Evolutionary conservation across 805 yeast species (phyloP).

Genomic region (Geotrichum ghanense): DNA sequence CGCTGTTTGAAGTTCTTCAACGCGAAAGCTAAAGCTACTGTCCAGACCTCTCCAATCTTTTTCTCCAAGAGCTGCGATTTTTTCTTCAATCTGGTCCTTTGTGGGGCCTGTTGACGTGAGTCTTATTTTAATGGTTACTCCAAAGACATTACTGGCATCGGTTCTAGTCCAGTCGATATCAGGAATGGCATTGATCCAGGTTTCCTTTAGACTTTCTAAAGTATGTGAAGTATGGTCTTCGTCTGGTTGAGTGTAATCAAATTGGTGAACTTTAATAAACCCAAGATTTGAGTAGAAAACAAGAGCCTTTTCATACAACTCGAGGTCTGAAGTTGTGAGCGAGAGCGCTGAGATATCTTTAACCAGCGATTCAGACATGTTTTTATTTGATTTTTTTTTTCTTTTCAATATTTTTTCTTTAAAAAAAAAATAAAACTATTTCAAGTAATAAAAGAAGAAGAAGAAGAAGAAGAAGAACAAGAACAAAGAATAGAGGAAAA

Average conservation of each 20-base stretch:
- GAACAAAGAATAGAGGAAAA: no score
- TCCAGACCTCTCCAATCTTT: slow-evolving; percentile 41
- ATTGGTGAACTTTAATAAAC: slow-evolving; percentile 27
- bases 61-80: slow-evolving; percentile 7
- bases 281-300: slow-evolving; percentile 46
- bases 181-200: slow-evolving; percentile 20
- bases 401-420: no score
- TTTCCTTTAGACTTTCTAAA: slow-evolving; percentile 18
- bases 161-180: slow-evolving; percentile 7
- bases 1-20: slow-evolving; percentile 21
- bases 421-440: no score
- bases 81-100: slow-evolving; percentile 8
- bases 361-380: slow-evolving; percentile 3
- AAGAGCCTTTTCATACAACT: slow-evolving; percentile 35
- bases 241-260: slow-evolving; percentile 19
- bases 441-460: no score
- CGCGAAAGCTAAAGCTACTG: slow-evolving; percentile 36
- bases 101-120: slow-evolving; percentile 19
- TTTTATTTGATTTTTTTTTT: no score
- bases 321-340: slow-evolving; percentile 40
- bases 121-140: slow-evolving; percentile 24
- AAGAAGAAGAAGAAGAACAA: no score
- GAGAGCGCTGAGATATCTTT: slow-evolving; percentile 18
- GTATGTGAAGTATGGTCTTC: slow-evolving; percentile 12
- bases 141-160: slow-evolving; percentile 9